phyloP scores from a whole-genome alignment of 2,329 filamentous ascomycete genomes.

The Nannizziopsis arthrosporioides region DNA sequence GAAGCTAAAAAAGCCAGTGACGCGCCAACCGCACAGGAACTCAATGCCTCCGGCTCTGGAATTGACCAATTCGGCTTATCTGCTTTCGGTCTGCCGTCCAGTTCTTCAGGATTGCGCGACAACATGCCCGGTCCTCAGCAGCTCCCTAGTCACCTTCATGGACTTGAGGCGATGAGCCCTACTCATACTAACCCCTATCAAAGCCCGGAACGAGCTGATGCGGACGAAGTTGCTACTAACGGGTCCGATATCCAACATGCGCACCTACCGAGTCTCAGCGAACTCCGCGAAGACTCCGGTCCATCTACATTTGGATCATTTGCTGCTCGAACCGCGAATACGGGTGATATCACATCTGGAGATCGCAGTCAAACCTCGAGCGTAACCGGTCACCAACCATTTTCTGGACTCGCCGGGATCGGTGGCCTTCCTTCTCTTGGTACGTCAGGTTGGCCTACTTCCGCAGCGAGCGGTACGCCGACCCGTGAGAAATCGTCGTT shows the following conservation, averaged over 20 bases:
- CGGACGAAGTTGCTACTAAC: constrained; percentile 46
- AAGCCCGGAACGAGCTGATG: constrained; percentile 65
- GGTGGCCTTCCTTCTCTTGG: constrained; percentile 45
- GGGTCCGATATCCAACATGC: constrained; percentile 43
- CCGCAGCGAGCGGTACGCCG: constrained; percentile 65
- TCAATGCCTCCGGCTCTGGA: constrained; percentile 40
- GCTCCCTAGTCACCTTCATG: constrained; percentile 39
- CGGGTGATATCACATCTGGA: constrained; percentile 51
- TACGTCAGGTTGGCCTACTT: constrained; percentile 40
- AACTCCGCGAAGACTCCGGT: constrained; percentile 40
- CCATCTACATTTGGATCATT: constrained; percentile 44
- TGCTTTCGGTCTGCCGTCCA: constrained; percentile 49
- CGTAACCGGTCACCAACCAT: constrained; percentile 56
- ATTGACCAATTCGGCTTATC: constrained; percentile 47
- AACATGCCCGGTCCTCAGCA: constrained; percentile 47
- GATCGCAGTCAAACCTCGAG: constrained; percentile 92
- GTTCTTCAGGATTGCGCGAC: constrained; percentile 47
- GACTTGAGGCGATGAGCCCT: constrained; percentile 67
- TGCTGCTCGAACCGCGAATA: constrained; percentile 41
- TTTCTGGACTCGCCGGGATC: constrained; percentile 45
- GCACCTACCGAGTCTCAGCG: constrained; percentile 42
- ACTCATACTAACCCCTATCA: constrained; percentile 94
- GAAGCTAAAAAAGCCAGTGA: constrained; percentile 49
- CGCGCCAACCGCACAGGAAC: constrained; percentile 64
- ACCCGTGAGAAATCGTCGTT: constrained; percentile 45